A percentile compares a stretch with the other conserved stretches of the same genome.
These are phyloP conservation scores for Mycena venus DNA, from an alignment of 768 basidiomycete species.

Conservation along the genomic window DNA sequence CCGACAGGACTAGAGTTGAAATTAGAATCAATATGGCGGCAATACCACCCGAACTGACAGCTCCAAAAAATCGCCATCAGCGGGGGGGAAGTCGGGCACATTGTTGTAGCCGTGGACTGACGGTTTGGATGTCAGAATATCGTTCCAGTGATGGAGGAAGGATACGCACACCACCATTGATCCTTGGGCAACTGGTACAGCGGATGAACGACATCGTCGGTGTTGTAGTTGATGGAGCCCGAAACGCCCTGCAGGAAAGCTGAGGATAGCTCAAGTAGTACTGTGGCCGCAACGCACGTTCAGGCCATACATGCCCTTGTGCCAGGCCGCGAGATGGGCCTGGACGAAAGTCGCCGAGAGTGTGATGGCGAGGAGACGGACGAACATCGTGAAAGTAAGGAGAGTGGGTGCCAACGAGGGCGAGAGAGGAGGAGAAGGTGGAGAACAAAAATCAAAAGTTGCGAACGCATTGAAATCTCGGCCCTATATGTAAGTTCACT, in stretches of 20 bases:
- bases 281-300: conserved; percentile 48
- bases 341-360: conserved; percentile 34
- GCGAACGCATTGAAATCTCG: neutral
- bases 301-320: conserved; percentile 60
- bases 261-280: neutral
- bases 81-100: conserved; percentile 58
- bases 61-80: conserved; percentile 55
- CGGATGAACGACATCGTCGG: conserved; percentile 53
- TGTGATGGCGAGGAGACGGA: conserved; percentile 24
- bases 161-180: conserved; percentile 62
- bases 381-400: conserved; percentile 24
- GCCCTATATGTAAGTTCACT: too few relatives aligned
- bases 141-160: neutral
- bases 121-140: conserved; percentile 17
- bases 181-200: conserved; percentile 56
- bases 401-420: conserved; percentile 27
- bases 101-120: conserved; percentile 53
- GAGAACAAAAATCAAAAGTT: neutral
- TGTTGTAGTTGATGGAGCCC: conserved; percentile 52
- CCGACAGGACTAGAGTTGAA: conserved; percentile 56
- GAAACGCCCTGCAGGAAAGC: conserved; percentile 43
- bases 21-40: neutral
- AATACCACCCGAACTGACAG: conserved; percentile 47
- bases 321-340: conserved; percentile 59
- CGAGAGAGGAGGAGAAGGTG: neutral